These are phyloP conservation scores for Penicillium soppii DNA, from an alignment of 495 filamentous ascomycete species.

Conservation along the genomic window DNA sequence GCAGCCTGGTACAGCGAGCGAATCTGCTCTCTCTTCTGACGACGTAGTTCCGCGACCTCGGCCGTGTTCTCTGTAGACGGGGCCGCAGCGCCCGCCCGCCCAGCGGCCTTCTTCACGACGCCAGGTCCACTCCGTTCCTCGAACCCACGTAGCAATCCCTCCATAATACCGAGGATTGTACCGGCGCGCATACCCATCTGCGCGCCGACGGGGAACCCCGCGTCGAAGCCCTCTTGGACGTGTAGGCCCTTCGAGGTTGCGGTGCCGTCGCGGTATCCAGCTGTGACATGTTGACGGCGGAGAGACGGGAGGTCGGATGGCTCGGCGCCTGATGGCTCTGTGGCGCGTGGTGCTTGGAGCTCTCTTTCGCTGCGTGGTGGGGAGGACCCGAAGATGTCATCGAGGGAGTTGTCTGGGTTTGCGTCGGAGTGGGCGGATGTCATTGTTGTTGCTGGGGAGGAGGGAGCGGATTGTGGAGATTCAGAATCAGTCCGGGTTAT, in stretches of 20 bases:
- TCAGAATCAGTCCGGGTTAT: neutral
- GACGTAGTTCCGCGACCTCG: conserved; percentile 20
- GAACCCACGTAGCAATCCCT: conserved; percentile 54
- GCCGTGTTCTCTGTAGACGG: conserved; percentile 6
- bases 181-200: conserved; percentile 71
- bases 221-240: conserved; percentile 85
- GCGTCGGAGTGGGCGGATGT: conserved; percentile 19
- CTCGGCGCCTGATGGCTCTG: conserved; percentile 25
- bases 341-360: neutral
- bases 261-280: conserved; percentile 91
- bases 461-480: conserved; percentile 10
- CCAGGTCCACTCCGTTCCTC: conserved; percentile 28
- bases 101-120: conserved; percentile 32
- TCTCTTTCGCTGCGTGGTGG: conserved; percentile 19
- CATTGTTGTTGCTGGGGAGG: conserved; percentile 32
- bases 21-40: conserved; percentile 31
- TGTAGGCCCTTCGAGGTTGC: conserved; percentile 63
- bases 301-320: conserved; percentile 74
- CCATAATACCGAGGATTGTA: conserved; percentile 66
- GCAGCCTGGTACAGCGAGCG: conserved; percentile 51
- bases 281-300: conserved; percentile 69
- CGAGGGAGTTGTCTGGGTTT: conserved; percentile 37
- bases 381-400: conserved; percentile 51
- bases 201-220: conserved; percentile 79
- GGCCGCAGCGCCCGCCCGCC: conserved; percentile 4